These are phyloP conservation scores for Dichomitus squalens DNA, from an alignment of 1,284 basidiomycete genomes.

Conservation along the genomic window DNA sequence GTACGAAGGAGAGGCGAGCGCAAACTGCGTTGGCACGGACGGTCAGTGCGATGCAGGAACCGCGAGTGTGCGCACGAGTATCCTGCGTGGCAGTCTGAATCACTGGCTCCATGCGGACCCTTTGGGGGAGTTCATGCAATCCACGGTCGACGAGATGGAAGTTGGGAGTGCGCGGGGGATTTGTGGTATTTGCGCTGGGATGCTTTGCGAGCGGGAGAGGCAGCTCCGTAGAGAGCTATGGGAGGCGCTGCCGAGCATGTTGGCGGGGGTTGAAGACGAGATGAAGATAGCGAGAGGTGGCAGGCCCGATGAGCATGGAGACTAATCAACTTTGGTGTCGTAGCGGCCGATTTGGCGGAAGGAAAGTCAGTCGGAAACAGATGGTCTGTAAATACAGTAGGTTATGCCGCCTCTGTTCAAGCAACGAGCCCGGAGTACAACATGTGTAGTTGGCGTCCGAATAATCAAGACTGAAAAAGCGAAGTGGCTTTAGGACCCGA, in stretches of 20 bases:
- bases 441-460: too few relatives aligned
- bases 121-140: neutral
- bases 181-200: neutral
- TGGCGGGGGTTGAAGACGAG: neutral
- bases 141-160: neutral
- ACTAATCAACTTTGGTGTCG: too few relatives aligned
- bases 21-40: neutral
- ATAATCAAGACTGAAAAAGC: too few relatives aligned
- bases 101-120: neutral
- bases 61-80: neutral
- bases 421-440: too few relatives aligned
- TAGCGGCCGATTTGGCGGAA: too few relatives aligned
- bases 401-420: too few relatives aligned
- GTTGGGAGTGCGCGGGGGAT: neutral
- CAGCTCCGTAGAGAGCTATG: neutral
- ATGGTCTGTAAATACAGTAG: too few relatives aligned
- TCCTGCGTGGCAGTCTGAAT: neutral
- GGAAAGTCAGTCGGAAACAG: too few relatives aligned
- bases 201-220: neutral
- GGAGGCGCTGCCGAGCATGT: neutral
- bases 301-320: too few relatives aligned
- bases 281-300: neutral
- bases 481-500: too few relatives aligned
- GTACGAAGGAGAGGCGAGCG: neutral
- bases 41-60: neutral